A percentile compares a stretch with the other conserved stretches of the same genome.
Evolutionary conservation across 2,329 filamentous ascomycete species (phyloP).

Genomic region (Cladophialophora immunda): DNA sequence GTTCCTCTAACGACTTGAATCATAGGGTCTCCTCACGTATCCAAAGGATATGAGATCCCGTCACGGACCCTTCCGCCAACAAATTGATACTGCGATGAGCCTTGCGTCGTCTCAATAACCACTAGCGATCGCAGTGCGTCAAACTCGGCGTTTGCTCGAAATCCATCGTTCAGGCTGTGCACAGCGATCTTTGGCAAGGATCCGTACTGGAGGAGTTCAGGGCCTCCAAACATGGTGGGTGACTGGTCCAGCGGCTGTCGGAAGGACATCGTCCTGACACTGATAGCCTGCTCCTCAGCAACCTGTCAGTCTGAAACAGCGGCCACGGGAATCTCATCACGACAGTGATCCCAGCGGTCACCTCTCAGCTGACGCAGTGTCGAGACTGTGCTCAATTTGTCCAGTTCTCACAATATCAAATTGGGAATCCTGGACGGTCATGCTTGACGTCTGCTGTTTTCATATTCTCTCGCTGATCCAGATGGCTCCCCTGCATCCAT

Average conservation of each 20-base stretch:
- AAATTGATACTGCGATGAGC: not conserved
- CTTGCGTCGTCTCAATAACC: not conserved
- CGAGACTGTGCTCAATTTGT: not conserved
- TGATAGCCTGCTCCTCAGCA: not conserved
- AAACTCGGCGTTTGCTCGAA: not conserved
- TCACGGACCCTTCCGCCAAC: not conserved
- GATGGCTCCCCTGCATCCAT: slow-evolving; percentile 91
- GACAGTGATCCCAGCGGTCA: not conserved
- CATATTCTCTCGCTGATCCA: slow-evolving; percentile 73
- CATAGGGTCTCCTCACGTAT: not conserved
- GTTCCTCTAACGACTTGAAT: not conserved
- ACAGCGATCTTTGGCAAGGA: not conserved
- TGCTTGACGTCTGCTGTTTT: slow-evolving; percentile 2
- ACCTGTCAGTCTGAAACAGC: not conserved
- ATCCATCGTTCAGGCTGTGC: not conserved
- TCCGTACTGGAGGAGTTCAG: not conserved
- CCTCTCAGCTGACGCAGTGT: not conserved
- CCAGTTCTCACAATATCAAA: not conserved
- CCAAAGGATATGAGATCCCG: not conserved
- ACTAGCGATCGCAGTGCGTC: not conserved
- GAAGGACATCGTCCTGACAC: not conserved
- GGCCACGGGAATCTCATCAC: not conserved
- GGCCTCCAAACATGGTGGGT: not conserved
- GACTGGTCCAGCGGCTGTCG: not conserved
- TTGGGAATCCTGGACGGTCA: not conserved